Evolutionary conservation across 2,329 filamentous ascomycete genomes (phyloP).

Genomic region (Penicillium sp.): DNA sequence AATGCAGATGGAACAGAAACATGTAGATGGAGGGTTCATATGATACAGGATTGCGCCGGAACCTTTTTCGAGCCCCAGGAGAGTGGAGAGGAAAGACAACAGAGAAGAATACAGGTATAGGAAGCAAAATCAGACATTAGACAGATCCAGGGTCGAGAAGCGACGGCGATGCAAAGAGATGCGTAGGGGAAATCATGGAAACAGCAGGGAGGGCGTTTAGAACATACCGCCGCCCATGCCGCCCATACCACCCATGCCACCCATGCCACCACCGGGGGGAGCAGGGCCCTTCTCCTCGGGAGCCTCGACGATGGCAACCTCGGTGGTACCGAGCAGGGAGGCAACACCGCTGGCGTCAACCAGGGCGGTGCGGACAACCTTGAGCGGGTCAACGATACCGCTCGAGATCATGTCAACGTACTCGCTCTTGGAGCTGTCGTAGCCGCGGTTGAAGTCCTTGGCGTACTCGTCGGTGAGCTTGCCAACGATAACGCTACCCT

Average conservation of each 20-base stretch:
- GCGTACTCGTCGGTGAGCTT: slow-evolving; percentile 95
- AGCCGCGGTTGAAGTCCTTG: slow-evolving; percentile 94
- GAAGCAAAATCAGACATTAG: slow-evolving; percentile 23
- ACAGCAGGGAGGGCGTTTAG: slow-evolving; percentile 36
- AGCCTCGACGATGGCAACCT: slow-evolving; percentile 95
- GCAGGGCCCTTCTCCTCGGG: slow-evolving; percentile 77
- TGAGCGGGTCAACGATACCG: slow-evolving; percentile 98
- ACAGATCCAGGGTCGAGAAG: slow-evolving; percentile 21
- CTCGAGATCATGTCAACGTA: slow-evolving; percentile 97
- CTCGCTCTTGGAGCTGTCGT: slow-evolving; percentile 92
- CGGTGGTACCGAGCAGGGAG: slow-evolving; percentile 92
- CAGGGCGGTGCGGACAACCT: slow-evolving; percentile 96
- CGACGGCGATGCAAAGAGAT: slow-evolving; percentile 32
- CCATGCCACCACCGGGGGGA: slow-evolving; percentile 45
- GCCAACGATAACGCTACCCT: slow-evolving; percentile 93
- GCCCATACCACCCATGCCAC: slow-evolving; percentile 55
- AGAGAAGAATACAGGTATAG: slow-evolving; percentile 23
- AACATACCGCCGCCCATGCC: slow-evolving; percentile 63
- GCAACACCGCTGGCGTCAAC: slow-evolving; percentile 93
- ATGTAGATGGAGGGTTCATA: slow-evolving; percentile 12
- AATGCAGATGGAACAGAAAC: neutral
- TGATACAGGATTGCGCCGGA: slow-evolving; percentile 24
- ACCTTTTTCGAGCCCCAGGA: slow-evolving; percentile 18
- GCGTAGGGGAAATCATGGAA: slow-evolving; percentile 19
- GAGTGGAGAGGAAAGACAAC: slow-evolving; percentile 18